Evolutionary conservation across 2,329 filamentous ascomycete genomes (phyloP), one percentile per base, ranked within the genome.

Genomic region (Lachnellula cervina): DNA sequence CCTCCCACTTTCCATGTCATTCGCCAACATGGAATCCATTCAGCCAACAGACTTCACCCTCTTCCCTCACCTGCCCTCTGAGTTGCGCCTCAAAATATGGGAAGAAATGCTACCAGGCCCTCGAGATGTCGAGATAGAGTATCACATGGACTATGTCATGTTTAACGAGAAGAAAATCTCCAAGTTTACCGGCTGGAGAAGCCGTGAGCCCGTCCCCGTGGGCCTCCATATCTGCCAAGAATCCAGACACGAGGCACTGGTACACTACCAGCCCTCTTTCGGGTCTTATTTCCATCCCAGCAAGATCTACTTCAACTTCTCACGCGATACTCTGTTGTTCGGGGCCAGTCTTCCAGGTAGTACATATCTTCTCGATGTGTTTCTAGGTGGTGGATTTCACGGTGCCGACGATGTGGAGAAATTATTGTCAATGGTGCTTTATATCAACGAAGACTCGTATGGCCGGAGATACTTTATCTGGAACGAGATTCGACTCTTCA

Each of bases 1-100:
- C 5, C 5, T 1, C 25, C 2, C 25, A 4, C 25, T 28, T 6
- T 7, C 4, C 5, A 28, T 40, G 5, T 40, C 37, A 1, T 3
- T 40, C 38, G 14, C 34, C 21, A 48, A 13, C 51, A 54, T 54
- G 51, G 42, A 47, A 28, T 19, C 17, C 19, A 21, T 13, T 50
- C 17, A 34, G 17, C 16, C 5, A 25, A 8, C 51, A 34, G 48
- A 51, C 5, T 67, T 67, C 57, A 53, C 56, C 16, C 19, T 49
- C 46, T 66, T 67, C 42, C 49, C 54, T 11, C 14, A 51, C 7
- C 56, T 66, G 19, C 63, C 63, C 21, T 56, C 49, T 6, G 65
- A 67, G 49, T 47, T 66, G 3, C 65, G 63, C 34, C 58, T 67
- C 49, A 62, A 64, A 37, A 64, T 62, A 23, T 66, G 62, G 62